Base-by-base conservation (phyloP, 106 monocot genomes). In the Xerophyta viscosa region DNA sequence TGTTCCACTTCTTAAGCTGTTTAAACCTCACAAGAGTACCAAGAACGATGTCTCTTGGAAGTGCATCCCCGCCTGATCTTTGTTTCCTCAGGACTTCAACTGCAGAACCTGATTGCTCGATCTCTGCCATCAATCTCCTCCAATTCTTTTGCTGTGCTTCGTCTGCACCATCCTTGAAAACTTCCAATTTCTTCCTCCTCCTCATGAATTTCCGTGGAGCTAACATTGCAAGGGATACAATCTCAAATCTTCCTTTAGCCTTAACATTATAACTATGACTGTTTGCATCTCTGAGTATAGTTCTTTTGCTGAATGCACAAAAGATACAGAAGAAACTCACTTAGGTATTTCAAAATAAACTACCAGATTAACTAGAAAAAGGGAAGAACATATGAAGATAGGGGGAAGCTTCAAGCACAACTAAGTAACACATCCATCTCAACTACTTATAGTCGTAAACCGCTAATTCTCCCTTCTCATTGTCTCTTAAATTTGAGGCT, bases 181-280 rank as follows among this genome's bases (percentile, higher is more conserved):
- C 64, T 50, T 82, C 89, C 33, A 62, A 67, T 61, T 89, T 82
- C 70, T 68, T 89, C 68, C 71, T 88, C 79, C 79, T 85, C 57
- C 66, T 74, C 89, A 98, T 82, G 55, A 98, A 98, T 29, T 89
- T 98, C 63, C 96, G 77, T 6, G 96, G 89, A 28, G 85, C 73
- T 45, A 98, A 64, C 85, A 98, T 98, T 23, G 73, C 79, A 48
- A 42, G 69, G 29, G 68, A 78, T 28, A 89, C 68, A 31, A 98
- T 56, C 56, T 71, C 65, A 37, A 86, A 41, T 44, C 69, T 78
- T 29, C 66, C 48, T 61, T 50, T 69, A 36, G 53, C 41, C 48
- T 46, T 85, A 17, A 71, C 54, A 13, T 48, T 62, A 9, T 58
- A 28, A 22, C 53, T 66, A 8, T 54, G 36, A 22, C 53, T 4